Conservation (phyloP, 805 yeast species). For the Wickerhamiella kazuoi region DNA sequence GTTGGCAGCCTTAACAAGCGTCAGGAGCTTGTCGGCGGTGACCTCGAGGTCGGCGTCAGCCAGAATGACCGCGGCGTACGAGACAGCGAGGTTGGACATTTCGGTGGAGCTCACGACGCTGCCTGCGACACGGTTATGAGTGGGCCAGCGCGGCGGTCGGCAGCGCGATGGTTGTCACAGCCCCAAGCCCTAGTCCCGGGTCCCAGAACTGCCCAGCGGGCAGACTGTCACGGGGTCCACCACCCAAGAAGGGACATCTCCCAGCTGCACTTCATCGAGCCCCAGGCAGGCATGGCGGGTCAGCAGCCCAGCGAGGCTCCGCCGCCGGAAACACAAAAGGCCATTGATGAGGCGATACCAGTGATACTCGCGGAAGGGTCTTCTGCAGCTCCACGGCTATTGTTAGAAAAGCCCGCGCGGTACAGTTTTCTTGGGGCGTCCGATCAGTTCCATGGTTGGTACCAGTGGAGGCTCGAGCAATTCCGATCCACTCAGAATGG, state of each 20-base stretch:
- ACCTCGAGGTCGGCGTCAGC: constrained; percentile 94
- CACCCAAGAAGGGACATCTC: no score
- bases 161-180: not conserved
- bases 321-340: constrained; percentile 34
- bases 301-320: constrained; percentile 24
- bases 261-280: no score
- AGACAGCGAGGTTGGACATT: constrained; percentile 16
- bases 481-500: not conserved
- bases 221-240: no score
- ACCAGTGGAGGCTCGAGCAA: constrained; percentile 24
- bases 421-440: constrained; percentile 36
- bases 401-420: constrained; percentile 32
- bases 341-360: constrained; percentile 41
- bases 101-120: not conserved
- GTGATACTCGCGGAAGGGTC: not conserved
- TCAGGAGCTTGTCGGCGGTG: constrained; percentile 66
- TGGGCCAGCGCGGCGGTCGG: not conserved
- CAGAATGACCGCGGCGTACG: constrained; percentile 80
- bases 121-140: constrained; percentile 1
- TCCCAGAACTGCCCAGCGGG: no score
- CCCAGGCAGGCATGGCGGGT: no score
- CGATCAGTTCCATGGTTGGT: constrained; percentile 43
- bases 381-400: not conserved
- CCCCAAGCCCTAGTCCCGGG: constrained; percentile 3
- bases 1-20: constrained; percentile 70